Percentiles rank a stretch among this genome's conserved stretches.
Conservation (phyloP, 2,329 filamentous ascomycete species). For the Ophiosphaerella korrae region DNA sequence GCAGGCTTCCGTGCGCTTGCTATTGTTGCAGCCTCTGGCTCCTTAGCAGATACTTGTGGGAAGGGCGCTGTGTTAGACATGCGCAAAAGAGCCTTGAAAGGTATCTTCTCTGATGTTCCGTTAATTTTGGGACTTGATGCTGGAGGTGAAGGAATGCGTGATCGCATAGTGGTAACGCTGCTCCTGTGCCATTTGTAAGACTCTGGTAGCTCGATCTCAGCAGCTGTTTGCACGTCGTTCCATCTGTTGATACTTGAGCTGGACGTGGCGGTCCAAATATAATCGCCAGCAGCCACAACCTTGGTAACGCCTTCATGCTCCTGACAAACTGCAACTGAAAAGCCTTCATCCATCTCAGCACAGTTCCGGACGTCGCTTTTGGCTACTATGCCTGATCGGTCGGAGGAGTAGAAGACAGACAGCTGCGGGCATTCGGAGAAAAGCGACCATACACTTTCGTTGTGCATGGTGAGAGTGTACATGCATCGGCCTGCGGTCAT, state of each 20-base stretch:
- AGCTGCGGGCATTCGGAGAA: constrained; percentile 87
- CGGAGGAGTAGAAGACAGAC: constrained; percentile 90
- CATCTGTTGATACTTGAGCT: constrained; percentile 92
- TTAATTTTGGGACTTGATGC: constrained; percentile 39
- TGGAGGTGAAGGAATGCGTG: constrained; percentile 49
- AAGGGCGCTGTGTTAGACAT: constrained; percentile 85
- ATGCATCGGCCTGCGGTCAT: constrained; percentile 93
- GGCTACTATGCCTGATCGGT: constrained; percentile 89
- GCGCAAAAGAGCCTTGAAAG: constrained; percentile 76
- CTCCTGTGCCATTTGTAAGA: constrained; percentile 59
- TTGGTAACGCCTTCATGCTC: constrained; percentile 83
- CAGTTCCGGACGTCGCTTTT: constrained; percentile 88
- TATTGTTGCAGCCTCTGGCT: constrained; percentile 62
- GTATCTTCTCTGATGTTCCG: constrained; percentile 63
- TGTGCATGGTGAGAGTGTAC: constrained; percentile 98
- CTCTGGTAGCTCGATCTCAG: constrained; percentile 66
- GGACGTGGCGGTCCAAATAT: constrained; percentile 88
- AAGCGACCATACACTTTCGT: constrained; percentile 95
- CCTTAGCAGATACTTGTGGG: constrained; percentile 59
- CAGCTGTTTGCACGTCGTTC: constrained; percentile 81
- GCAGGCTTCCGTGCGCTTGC: constrained; percentile 62
- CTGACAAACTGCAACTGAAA: constrained; percentile 88
- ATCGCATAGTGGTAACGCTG: constrained; percentile 53
- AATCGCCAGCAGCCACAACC: constrained; percentile 68
- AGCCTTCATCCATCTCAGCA: constrained; percentile 80